Percentiles rank a stretch among this genome's conserved stretches.
phyloP scores from a whole-genome alignment of 306 rosid species.

The Phaseolus lunatus region DNA sequence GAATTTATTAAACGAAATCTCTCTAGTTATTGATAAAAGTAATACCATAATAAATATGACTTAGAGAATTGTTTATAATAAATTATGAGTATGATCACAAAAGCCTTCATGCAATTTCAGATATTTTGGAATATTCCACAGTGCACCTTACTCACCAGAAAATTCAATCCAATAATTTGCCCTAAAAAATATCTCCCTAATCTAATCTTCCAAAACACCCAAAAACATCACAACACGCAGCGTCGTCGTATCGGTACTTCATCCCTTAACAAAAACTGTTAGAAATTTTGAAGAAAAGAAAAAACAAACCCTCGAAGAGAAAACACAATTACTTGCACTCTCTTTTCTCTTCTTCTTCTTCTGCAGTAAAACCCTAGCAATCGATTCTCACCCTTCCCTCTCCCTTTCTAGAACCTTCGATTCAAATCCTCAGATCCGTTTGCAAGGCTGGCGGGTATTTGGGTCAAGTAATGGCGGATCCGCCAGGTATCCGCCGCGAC shows the following conservation, averaged over 20 bases:
- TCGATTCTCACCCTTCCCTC: constrained; percentile 37
- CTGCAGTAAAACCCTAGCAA: constrained; percentile 82
- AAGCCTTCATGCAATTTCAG: too few relatives aligned
- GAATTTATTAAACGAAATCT: too few relatives aligned
- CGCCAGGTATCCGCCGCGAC: constrained; percentile 69
- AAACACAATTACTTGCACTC: constrained; percentile 55
- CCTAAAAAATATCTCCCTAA: neutral
- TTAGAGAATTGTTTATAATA: too few relatives aligned
- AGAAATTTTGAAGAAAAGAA: neutral
- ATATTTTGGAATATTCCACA: neutral
- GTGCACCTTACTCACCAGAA: neutral
- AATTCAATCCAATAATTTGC: constrained; percentile 1
- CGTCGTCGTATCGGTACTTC: constrained; percentile 16
- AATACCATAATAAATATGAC: too few relatives aligned
- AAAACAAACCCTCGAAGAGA: neutral
- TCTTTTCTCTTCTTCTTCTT: neutral
- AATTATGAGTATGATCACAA: too few relatives aligned
- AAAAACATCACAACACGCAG: neutral
- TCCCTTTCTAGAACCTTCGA: constrained; percentile 41
- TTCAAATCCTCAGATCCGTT: constrained; percentile 62
- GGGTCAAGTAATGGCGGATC: constrained; percentile 86
- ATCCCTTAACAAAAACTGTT: too few relatives aligned
- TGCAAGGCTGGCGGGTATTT: constrained; percentile 77
- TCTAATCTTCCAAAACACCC: constrained; percentile 14
- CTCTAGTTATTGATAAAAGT: too few relatives aligned